Base-by-base conservation (phyloP, 768 basidiomycete genomes). In the Boletus vermiculosoides region DNA sequence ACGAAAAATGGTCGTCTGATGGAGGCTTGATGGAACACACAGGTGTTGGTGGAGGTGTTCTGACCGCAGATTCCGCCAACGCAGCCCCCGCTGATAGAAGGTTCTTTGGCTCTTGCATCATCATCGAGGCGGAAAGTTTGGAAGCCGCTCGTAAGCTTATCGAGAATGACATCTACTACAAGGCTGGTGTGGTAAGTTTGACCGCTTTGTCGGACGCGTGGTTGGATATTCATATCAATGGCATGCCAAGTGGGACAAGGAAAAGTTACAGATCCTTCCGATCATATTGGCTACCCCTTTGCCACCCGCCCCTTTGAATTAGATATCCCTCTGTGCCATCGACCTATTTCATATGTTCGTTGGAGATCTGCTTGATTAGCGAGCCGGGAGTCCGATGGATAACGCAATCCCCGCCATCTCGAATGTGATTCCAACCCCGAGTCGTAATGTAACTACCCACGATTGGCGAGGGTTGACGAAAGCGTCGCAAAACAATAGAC, bases 11-110 rank as follows among this genome's bases (percentile, higher is more conserved):
- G 2, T 18, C 8, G 34, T 56, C 60, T 65, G 59, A 72, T 48
- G 33, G 42, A 33, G 42, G 23, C 46, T 20, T 44, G 23, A 52
- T 56, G 40, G 42, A 31, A 36, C 11, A 37, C 42, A 55, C 30
- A 87, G 85, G 80, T 22, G 56, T 83, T n/a, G 86, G 79, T 12
- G 86, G 85, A 34, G 79, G 76, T 22, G 56, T 86, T 55, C 66
- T 85, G 54, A 81, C 78, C 12, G 78, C 85, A 0, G 83, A 86
- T 58, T 84, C 83, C 10, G 70, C 79, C 52, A 69, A 71, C 31
- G 74, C 75, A n/a, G 76, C 78, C 3, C 74, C 71, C 23, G 74
- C 76, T 16, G 74, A 79, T 45, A 80, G 79, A 67, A 86, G 81
- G 71, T 76, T 88, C 76, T 70, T 82, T 46, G 85, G 84, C 20